Percentiles rank a stretch among this genome's conserved stretches.
phyloP scores from a whole-genome alignment of 768 basidiomycete genomes.

The Boletus reticuloceps region DNA sequence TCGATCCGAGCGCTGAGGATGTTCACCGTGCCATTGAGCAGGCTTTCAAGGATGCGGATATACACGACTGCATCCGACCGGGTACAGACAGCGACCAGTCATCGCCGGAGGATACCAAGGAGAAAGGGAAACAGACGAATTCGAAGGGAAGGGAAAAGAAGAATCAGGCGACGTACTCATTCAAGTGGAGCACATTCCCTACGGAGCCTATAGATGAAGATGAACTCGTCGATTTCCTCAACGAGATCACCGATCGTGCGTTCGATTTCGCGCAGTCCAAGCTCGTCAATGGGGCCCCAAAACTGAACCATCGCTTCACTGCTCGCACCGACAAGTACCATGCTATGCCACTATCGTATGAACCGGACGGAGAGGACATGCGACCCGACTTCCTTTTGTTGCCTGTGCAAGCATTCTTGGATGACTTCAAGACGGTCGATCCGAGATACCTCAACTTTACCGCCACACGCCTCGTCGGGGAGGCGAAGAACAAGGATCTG shows the following conservation, averaged over 20 bases:
- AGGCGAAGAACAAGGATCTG: slow-evolving; percentile 6
- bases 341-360: not conserved
- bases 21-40: not conserved
- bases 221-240: slow-evolving; percentile 3
- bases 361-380: not conserved
- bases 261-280: not conserved
- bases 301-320: not conserved
- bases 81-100: not conserved
- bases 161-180: not conserved
- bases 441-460: not conserved
- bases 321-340: not conserved
- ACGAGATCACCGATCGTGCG: slow-evolving; percentile 2
- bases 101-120: not conserved
- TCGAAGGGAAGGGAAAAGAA: not conserved
- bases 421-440: not conserved
- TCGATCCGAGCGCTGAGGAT: not conserved
- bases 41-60: not conserved
- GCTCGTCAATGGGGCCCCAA: not conserved
- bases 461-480: slow-evolving; percentile 3
- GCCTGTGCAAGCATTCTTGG: slow-evolving; percentile 4
- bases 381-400: not conserved
- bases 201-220: slow-evolving; percentile 1
- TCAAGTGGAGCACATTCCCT: not conserved
- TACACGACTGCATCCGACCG: not conserved
- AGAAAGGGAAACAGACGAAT: not conserved